A percentile compares a stretch with the other conserved stretches of the same genome.
Evolutionary conservation across 2,329 filamentous ascomycete species (phyloP).

Genomic region (Cordyceps farinosa): DNA sequence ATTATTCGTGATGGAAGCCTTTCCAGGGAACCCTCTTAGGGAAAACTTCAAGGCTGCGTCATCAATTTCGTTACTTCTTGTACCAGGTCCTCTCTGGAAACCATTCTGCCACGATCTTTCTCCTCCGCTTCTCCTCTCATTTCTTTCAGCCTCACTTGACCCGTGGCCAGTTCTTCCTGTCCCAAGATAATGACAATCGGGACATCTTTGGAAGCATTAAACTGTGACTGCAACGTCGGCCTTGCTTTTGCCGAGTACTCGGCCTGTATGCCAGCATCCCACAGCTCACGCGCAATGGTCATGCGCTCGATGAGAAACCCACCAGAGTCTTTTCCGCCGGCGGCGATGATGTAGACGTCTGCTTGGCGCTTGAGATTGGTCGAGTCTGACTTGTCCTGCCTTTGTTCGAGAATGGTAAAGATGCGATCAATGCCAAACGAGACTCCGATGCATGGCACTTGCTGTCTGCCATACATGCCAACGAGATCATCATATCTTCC

Average conservation of each 20-base stretch:
- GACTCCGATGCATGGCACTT: constrained; percentile 64
- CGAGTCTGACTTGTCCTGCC: constrained; percentile 51
- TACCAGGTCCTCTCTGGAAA: constrained; percentile 61
- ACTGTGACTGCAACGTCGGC: constrained; percentile 82
- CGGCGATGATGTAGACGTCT: constrained; percentile 92
- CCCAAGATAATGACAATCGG: constrained; percentile 87
- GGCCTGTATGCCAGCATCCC: constrained; percentile 79
- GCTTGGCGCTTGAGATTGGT: constrained; percentile 64
- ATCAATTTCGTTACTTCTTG: constrained; percentile 53
- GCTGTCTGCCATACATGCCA: constrained; percentile 83
- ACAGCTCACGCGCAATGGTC: constrained; percentile 69
- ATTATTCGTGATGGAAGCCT: neutral
- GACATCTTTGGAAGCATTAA: constrained; percentile 80
- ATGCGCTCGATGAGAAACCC: constrained; percentile 73
- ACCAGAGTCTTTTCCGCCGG: constrained; percentile 73
- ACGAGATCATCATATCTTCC: constrained; percentile 91
- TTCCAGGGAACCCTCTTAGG: too few species aligned
- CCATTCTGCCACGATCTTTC: constrained; percentile 73
- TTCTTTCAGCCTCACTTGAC: constrained; percentile 84
- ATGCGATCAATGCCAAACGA: constrained; percentile 95
- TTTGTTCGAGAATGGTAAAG: constrained; percentile 82
- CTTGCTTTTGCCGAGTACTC: constrained; percentile 89
- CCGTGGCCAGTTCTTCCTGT: constrained; percentile 79
- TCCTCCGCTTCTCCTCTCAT: constrained; percentile 65
- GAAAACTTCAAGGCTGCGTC: neutral